Conservation (phyloP, 352 stramenopile genomes). For the Phytophthora pluvialis region DNA sequence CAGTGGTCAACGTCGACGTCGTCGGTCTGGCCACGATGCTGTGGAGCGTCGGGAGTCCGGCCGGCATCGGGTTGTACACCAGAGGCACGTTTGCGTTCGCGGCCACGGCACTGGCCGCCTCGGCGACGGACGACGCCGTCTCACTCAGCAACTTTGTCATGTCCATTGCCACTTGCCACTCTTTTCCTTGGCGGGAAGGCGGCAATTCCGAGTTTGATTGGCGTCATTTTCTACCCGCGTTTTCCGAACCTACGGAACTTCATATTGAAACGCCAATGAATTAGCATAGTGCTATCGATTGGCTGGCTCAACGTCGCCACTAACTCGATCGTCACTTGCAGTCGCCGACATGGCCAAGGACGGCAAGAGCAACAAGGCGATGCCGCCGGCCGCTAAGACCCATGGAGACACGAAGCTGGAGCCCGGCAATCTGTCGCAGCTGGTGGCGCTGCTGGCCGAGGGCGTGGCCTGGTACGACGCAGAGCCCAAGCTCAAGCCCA, state of each 20-base stretch:
- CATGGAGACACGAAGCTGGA: conserved; percentile 1
- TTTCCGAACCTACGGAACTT: conserved; percentile 1
- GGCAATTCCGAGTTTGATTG: conserved; percentile 8
- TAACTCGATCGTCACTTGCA: background rate
- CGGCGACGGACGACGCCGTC: conserved; percentile 19
- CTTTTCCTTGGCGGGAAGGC: background rate
- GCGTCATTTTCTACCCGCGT: conserved; percentile 1
- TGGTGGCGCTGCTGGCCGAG: conserved; percentile 44
- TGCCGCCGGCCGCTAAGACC: background rate
- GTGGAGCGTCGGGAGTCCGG: background rate
- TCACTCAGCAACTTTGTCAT: conserved; percentile 23
- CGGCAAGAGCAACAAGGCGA: conserved; percentile 8
- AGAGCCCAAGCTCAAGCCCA: conserved; percentile 36
- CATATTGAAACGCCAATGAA: conserved; percentile 3
- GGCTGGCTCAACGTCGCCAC: conserved; percentile 24
- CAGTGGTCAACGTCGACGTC: background rate
- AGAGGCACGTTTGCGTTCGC: background rate
- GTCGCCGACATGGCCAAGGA: conserved; percentile 22
- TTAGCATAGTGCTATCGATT: conserved; percentile 13
- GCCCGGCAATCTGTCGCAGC: conserved; percentile 28
- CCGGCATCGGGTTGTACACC: background rate
- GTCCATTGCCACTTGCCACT: conserved; percentile 9
- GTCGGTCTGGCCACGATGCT: background rate
- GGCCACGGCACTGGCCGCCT: conserved; percentile 6
- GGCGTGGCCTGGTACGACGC: conserved; percentile 49